Evolutionary conservation across 306 rosid species (phyloP).

Genomic region (Echinosophora koreensis): DNA sequence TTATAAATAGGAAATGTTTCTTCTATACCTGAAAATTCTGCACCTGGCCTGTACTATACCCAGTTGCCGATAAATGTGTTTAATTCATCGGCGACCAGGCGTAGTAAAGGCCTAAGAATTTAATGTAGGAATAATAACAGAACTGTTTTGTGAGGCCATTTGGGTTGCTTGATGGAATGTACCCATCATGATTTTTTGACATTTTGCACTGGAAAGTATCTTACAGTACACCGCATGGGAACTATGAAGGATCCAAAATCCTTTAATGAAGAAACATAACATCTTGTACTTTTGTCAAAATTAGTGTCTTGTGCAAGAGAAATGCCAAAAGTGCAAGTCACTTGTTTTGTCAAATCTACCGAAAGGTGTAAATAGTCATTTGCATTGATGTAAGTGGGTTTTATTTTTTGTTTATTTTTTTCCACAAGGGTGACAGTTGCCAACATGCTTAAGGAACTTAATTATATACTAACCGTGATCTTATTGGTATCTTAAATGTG

Average conservation of each 20-base stretch:
- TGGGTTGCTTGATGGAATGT: not conserved
- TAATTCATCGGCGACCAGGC: too few species aligned
- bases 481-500: too few species aligned
- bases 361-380: slow-evolving; percentile 38
- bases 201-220: not conserved
- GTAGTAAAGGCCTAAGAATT: too few species aligned
- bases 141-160: not conserved
- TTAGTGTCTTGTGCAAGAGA: slow-evolving; percentile 4
- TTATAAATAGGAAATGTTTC: not conserved
- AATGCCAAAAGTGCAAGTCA: slow-evolving; percentile 38
- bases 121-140: too few species aligned
- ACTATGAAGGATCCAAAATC: slow-evolving; percentile 36
- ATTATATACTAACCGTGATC: too few species aligned
- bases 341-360: slow-evolving; percentile 37
- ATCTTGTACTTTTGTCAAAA: too few species aligned
- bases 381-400: not conserved
- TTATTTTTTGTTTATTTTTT: too few species aligned
- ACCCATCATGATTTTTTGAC: slow-evolving; percentile 8
- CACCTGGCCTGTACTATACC: too few species aligned
- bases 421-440: too few species aligned
- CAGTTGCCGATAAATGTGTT: too few species aligned
- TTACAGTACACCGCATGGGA: slow-evolving; percentile 28
- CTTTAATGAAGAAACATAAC: slow-evolving; percentile 11
- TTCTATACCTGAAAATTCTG: too few species aligned
- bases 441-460: too few species aligned